phyloP scores from a whole-genome alignment of 2,329 filamentous ascomycete genomes.

The Amauroascus niger region DNA sequence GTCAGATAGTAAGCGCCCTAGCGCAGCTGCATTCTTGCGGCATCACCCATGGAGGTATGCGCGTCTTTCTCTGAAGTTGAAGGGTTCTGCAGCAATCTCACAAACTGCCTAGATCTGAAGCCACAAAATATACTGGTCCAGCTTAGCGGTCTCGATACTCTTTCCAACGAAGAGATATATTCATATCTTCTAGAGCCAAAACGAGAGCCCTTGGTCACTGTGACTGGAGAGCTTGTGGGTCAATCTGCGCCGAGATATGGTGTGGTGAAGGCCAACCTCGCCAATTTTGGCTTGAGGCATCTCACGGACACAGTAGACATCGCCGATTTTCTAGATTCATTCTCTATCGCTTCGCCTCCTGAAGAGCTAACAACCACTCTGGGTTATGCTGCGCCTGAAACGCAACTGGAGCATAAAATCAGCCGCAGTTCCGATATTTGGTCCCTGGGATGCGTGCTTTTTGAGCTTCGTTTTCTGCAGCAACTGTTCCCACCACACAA shows the following conservation, averaged over 20 bases:
- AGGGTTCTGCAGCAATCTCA: background rate
- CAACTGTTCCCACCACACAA: background rate
- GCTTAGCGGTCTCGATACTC: background rate
- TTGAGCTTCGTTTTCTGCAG: background rate
- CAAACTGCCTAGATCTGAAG: background rate
- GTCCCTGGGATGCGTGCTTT: background rate
- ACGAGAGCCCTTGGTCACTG: background rate
- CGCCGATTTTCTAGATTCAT: background rate
- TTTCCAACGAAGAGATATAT: background rate
- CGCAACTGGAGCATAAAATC: background rate
- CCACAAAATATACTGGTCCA: background rate
- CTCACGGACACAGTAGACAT: background rate
- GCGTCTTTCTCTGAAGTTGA: background rate
- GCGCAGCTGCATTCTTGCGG: background rate
- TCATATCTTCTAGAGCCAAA: background rate
- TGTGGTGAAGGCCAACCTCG: background rate
- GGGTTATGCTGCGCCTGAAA: background rate
- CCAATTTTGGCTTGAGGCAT: background rate
- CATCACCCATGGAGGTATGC: background rate
- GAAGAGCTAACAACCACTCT: background rate
- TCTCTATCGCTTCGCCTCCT: background rate
- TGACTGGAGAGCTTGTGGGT: background rate
- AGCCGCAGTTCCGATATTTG: constrained; percentile 1
- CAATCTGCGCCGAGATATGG: background rate
- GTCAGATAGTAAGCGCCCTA: background rate